Evolutionary conservation across 495 filamentous ascomycete genomes (phyloP).

Genomic region (Aspergillus biplanus): DNA sequence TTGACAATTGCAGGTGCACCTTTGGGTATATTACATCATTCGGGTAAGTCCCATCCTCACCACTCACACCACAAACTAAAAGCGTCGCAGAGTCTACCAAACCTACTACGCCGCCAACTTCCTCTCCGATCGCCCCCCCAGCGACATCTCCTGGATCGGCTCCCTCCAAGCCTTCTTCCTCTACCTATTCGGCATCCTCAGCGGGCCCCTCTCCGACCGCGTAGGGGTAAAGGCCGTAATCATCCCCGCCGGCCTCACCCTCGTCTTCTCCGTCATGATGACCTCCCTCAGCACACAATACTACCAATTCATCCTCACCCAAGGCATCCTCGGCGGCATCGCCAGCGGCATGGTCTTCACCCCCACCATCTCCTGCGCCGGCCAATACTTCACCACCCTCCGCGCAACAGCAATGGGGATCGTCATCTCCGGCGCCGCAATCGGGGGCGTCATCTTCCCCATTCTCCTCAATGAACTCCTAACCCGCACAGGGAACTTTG

Average conservation of each 20-base stretch:
- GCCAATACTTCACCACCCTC: slow-evolving; percentile 38
- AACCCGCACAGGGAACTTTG: slow-evolving; percentile 42
- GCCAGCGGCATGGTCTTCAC: slow-evolving; percentile 38
- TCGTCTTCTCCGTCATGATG: slow-evolving; percentile 50
- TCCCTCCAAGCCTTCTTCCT: slow-evolving; percentile 42
- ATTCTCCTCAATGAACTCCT: slow-evolving; percentile 32
- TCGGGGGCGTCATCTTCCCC: slow-evolving; percentile 37
- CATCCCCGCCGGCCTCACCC: slow-evolving; percentile 17
- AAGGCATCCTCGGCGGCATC: slow-evolving; percentile 53
- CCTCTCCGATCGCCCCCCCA: slow-evolving; percentile 25
- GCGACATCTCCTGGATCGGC: slow-evolving; percentile 51
- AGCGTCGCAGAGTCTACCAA: slow-evolving; percentile 28
- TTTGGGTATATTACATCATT: slow-evolving; percentile 60
- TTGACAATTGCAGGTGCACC: slow-evolving; percentile 26
- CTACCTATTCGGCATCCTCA: slow-evolving; percentile 30
- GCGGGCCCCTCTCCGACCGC: slow-evolving; percentile 34
- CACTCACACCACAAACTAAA: background rate
- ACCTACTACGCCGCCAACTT: slow-evolving; percentile 33
- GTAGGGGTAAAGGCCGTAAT: slow-evolving; percentile 26
- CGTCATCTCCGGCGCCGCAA: slow-evolving; percentile 34
- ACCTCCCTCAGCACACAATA: slow-evolving; percentile 53
- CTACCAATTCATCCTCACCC: slow-evolving; percentile 61
- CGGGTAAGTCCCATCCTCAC: slow-evolving; percentile 31
- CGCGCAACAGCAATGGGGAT: slow-evolving; percentile 38
- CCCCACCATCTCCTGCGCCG: slow-evolving; percentile 33